Evolutionary conservation across 768 basidiomycete species (phyloP), one percentile per base, ranked within the genome.

Genomic region (Gloeostereum incarnatum): DNA sequence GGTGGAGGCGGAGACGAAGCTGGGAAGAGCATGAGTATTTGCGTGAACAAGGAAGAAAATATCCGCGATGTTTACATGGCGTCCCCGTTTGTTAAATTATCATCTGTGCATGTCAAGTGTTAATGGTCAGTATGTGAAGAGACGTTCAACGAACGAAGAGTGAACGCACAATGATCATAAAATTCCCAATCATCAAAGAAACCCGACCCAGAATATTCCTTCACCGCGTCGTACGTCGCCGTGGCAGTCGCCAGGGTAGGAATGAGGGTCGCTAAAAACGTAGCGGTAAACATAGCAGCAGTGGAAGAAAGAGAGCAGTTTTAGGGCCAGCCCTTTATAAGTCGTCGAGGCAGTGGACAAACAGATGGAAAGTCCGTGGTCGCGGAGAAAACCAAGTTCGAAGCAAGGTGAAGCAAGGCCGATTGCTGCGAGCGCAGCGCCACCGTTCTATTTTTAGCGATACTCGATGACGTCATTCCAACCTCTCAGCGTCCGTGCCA

Each of bases 161-260:
- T 19, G 18, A 20, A 60, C 70, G 41, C 44, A 74, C 78, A 71
- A 43, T 72, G 45, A 34, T 71, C 62, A 43, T 74, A 83, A 51
- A 76, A 82, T n/a, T 61, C 58, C 81, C 81, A 84, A 8, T 65
- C 68, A 38, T 83, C 59, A 45, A 84, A 84, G 55, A 85, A 84
- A 5, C 52, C 63, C n/a, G 64, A 50, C 1, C 82, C 81, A 3
- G 68, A 49, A 54, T 78, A 82, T 39, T 72, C 68, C 48, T 69
- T 69, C 17, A 69, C 66, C 35, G 79, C 53, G 38, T 66, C 54
- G 55, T 83, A 80, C 20, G 54, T 50, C n/a, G 60, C 53, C 3
- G 53, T 61, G 16, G 49, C 50, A 14, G 21, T 45, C 18, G 35
- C 35, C 20, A 36, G 9, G 26, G 9, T 8, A 29, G 26, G 9